A percentile compares a stretch with the other conserved stretches of the same genome.
These are phyloP conservation scores for Annona cherimola DNA, from an alignment of 164 flowering plant genomes.

Conservation along the genomic window DNA sequence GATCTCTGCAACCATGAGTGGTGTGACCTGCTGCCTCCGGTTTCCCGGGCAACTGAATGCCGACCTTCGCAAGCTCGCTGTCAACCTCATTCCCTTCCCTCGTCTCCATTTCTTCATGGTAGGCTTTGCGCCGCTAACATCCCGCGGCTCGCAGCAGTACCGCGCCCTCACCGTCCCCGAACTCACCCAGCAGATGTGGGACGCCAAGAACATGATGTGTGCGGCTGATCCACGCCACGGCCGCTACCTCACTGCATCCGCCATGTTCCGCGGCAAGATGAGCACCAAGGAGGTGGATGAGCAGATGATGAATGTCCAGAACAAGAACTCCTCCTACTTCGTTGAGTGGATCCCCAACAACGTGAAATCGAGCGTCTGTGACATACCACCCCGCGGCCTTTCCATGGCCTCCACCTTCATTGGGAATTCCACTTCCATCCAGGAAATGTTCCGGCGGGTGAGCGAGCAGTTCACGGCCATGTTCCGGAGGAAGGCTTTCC, in stretches of 20 bases:
- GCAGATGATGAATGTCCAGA: slow-evolving; percentile 83
- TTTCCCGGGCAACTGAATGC: slow-evolving; percentile 17
- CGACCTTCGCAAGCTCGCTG: slow-evolving; percentile 20
- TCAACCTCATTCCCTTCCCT: slow-evolving; percentile 20
- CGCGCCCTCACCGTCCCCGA: slow-evolving; percentile 13
- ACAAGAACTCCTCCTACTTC: slow-evolving; percentile 81
- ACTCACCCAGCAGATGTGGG: slow-evolving; percentile 25
- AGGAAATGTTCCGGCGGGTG: slow-evolving; percentile 11
- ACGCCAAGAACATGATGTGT: slow-evolving; percentile 26
- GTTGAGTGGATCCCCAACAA: slow-evolving; percentile 38
- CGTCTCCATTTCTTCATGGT: slow-evolving; percentile 22
- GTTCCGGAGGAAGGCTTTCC: slow-evolving; percentile 9
- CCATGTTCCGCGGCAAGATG: slow-evolving; percentile 20
- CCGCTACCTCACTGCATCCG: slow-evolving; percentile 17
- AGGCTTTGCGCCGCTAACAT: slow-evolving; percentile 17
- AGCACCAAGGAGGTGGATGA: slow-evolving; percentile 87
- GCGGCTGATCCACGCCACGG: slow-evolving; percentile 23
- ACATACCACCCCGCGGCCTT: slow-evolving; percentile 16
- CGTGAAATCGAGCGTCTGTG: slow-evolving; percentile 20
- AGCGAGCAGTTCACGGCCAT: slow-evolving; percentile 11
- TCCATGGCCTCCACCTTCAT: slow-evolving; percentile 17
- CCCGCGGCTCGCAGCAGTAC: slow-evolving; percentile 17
- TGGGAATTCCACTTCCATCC: slow-evolving; percentile 64
- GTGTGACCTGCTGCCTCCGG: slow-evolving; percentile 20
- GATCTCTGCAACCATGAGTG: slow-evolving; percentile 19